Evolutionary conservation across 306 rosid genomes (phyloP).

Genomic region (Calophaca sinica): DNA sequence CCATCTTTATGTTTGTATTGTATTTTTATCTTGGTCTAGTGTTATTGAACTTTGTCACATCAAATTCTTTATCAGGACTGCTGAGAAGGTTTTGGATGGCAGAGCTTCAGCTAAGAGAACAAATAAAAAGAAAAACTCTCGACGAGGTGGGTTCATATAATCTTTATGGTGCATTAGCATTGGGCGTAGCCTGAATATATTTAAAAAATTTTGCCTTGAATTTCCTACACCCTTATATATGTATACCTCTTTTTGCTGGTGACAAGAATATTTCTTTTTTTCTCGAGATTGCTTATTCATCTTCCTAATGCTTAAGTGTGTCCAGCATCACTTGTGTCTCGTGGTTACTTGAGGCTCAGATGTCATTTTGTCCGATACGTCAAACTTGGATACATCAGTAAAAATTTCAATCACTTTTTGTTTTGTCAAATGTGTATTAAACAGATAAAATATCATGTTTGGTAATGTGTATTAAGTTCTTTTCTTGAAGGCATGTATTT

Average conservation of each 20-base stretch:
- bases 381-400: background rate
- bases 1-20: background rate
- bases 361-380: constrained; percentile 19
- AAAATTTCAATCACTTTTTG: background rate
- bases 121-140: constrained; percentile 55
- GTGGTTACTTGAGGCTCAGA: background rate
- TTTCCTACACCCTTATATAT: background rate
- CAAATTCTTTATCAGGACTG: constrained; percentile 56
- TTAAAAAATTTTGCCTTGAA: background rate
- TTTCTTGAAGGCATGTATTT: constrained; percentile 18
- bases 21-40: constrained; percentile 25
- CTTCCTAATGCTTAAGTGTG: constrained; percentile 13
- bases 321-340: constrained; percentile 4
- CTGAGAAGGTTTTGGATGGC: constrained; percentile 74
- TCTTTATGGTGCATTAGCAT: constrained; percentile 35
- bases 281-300: constrained; percentile 35
- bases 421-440: background rate
- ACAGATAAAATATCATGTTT: constrained; percentile 7
- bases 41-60: constrained; percentile 38
- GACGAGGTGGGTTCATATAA: constrained; percentile 65
- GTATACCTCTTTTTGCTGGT: constrained; percentile 25
- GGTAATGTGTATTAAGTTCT: constrained; percentile 6
- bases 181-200: constrained; percentile 12
- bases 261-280: background rate
- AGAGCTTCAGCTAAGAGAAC: constrained; percentile 68